Evolutionary conservation across 73 alveolate species (phyloP).

Genomic region (Tetrahymena thermophila): DNA sequence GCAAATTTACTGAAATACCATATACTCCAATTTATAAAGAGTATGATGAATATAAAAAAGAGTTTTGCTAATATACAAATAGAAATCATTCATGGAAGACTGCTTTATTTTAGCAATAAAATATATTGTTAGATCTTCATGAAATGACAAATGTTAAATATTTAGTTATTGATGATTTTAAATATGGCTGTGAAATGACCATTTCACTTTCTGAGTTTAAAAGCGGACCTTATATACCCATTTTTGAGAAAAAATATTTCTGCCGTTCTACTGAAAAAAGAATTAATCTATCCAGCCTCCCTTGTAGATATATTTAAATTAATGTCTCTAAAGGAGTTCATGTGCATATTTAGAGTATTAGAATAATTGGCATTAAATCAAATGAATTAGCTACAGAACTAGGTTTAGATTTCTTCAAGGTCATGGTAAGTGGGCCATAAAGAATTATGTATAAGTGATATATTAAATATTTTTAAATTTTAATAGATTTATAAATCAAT

Average conservation of each 20-base stretch:
- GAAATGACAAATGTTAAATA: constrained; percentile 32
- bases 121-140: constrained; percentile 11
- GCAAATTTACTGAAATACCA: background rate
- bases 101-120: background rate
- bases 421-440: constrained; percentile 25
- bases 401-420: background rate
- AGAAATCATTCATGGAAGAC: background rate
- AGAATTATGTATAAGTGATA: constrained; percentile 16
- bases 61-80: background rate
- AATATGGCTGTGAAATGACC: constrained; percentile 40
- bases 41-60: background rate
- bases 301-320: constrained; percentile 18
- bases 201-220: constrained; percentile 21
- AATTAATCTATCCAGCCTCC: constrained; percentile 16
- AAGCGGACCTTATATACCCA: constrained; percentile 33
- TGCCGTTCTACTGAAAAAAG: background rate
- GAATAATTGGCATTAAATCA: constrained; percentile 7
- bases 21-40: background rate
- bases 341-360: background rate
- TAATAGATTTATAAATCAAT: too few relatives aligned
- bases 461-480: too few relatives aligned
- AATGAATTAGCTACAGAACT: constrained; percentile 24
- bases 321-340: constrained; percentile 31
- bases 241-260: constrained; percentile 6
- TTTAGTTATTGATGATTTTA: constrained; percentile 13